phyloP scores from a whole-genome alignment of 306 rosid genomes.

The Glycyrrhiza uralensis region DNA sequence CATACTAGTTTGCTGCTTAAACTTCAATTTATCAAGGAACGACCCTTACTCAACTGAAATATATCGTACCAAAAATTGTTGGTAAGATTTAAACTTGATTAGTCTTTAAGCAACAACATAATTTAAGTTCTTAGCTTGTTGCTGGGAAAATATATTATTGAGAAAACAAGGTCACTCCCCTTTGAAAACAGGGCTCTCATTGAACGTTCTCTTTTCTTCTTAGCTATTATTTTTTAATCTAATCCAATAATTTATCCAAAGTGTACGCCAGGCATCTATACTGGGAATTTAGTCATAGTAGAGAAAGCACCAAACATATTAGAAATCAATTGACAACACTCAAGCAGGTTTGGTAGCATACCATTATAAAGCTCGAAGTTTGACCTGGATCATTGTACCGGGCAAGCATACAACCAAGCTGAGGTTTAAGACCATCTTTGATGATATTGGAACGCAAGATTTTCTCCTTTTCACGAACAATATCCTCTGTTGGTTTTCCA shows the following conservation, averaged over 20 bases:
- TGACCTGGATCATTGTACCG: conserved; percentile 96
- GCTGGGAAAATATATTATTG: neutral
- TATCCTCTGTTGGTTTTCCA: conserved; percentile 66
- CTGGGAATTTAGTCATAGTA: neutral
- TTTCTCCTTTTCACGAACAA: conserved; percentile 55
- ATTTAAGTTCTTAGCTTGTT: neutral
- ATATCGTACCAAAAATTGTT: neutral
- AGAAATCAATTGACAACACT: neutral
- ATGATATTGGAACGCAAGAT: conserved; percentile 46
- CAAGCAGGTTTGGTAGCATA: conserved; percentile 27
- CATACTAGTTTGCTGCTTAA: neutral
- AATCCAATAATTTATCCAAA: no score
- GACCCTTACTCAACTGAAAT: neutral
- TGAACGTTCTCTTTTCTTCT: neutral
- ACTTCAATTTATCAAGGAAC: neutral
- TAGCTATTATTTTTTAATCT: neutral
- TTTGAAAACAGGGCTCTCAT: neutral
- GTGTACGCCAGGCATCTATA: no score
- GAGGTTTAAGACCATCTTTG: conserved; percentile 67
- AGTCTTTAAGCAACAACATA: neutral
- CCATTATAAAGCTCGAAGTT: conserved; percentile 73
- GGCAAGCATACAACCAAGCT: conserved; percentile 76
- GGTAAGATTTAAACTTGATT: neutral
- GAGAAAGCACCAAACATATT: neutral
- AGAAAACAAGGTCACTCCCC: neutral